Evolutionary conservation across 805 yeast species (phyloP).

Genomic region (Tetrapisispora phaffii): DNA sequence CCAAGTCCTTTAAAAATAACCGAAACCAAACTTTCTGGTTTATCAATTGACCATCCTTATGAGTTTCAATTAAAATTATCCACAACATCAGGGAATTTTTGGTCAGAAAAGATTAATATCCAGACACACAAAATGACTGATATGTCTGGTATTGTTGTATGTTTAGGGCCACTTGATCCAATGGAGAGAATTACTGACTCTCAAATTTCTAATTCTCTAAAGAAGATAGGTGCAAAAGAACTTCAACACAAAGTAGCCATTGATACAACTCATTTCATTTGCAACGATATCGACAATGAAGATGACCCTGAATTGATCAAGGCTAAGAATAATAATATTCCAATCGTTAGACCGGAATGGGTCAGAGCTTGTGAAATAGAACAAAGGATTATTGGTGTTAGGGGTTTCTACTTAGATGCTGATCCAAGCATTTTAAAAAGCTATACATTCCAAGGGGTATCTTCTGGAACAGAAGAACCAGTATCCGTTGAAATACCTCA

Average conservation of each 20-base stretch:
- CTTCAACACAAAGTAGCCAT: conserved; percentile 63
- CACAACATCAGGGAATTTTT: conserved; percentile 82
- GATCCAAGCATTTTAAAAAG: conserved; percentile 35
- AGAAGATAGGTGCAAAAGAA: conserved; percentile 74
- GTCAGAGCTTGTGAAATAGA: conserved; percentile 85
- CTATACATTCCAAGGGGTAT: conserved; percentile 32
- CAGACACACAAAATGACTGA: conserved; percentile 95
- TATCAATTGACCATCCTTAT: conserved; percentile 77
- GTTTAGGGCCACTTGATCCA: conserved; percentile 70
- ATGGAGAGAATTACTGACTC: conserved; percentile 37
- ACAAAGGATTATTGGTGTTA: conserved; percentile 83
- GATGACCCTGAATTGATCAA: conserved; percentile 48
- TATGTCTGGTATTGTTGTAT: conserved; percentile 81
- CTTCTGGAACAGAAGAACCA: conserved; percentile 24
- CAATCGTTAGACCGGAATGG: conserved; percentile 95
- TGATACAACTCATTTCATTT: conserved; percentile 91
- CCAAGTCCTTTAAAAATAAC: conserved; percentile 73
- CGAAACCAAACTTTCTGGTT: conserved; percentile 81
- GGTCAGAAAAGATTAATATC: conserved; percentile 56
- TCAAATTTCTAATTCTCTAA: conserved; percentile 55
- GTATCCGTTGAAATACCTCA: background rate
- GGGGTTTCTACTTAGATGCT: conserved; percentile 67
- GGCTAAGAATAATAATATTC: conserved; percentile 80
- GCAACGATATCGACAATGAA: conserved; percentile 28
- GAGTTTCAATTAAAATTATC: conserved; percentile 69